A percentile compares a stretch with the other conserved stretches of the same genome.
Evolutionary conservation across 2,329 filamentous ascomycete genomes (phyloP).

Genomic region (Botrytis fragariae): DNA sequence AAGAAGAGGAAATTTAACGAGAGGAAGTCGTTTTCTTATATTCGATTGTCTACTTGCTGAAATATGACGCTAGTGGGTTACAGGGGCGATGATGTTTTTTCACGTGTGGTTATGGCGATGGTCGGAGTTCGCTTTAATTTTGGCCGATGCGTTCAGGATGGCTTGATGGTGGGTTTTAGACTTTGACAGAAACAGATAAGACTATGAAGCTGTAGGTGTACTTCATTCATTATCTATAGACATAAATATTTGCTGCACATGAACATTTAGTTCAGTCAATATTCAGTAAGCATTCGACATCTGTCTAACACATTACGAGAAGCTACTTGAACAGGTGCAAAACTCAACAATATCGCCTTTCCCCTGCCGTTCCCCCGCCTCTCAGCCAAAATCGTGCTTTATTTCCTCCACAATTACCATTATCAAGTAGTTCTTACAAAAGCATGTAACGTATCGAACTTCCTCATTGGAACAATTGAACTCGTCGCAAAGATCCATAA

Average conservation of each 20-base stretch:
- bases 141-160: not conserved
- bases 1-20: not conserved
- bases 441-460: not conserved
- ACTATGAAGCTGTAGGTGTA: no score
- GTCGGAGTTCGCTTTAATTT: not conserved
- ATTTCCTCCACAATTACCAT: no score
- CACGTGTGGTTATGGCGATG: not conserved
- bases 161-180: not conserved
- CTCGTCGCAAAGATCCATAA: not conserved
- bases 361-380: not conserved
- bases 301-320: not conserved
- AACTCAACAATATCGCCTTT: not conserved
- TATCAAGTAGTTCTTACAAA: not conserved
- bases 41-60: constrained; percentile 2
- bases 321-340: not conserved
- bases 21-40: constrained; percentile 17
- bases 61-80: constrained; percentile 10
- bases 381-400: not conserved
- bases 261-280: no score
- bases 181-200: not conserved
- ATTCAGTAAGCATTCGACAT: not conserved
- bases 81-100: constrained; percentile 20
- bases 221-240: not conserved
- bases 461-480: not conserved
- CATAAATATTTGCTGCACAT: not conserved